A percentile compares a stretch with the other conserved stretches of the same genome.
phyloP scores from a whole-genome alignment of 257 asterid species.

The Catharanthus roseus region DNA sequence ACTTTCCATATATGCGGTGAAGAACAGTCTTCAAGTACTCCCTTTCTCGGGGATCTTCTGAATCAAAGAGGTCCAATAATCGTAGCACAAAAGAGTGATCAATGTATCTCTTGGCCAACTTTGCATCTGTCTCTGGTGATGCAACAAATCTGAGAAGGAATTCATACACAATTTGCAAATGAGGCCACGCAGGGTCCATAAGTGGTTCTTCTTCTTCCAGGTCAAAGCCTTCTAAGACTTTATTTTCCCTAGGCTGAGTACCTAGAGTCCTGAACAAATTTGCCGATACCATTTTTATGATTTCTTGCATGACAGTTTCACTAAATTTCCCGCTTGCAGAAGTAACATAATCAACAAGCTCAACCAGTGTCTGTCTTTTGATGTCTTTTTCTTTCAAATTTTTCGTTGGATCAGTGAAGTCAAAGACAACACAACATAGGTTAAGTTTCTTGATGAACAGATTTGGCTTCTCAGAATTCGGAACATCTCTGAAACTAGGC shows the following conservation, averaged over 20 bases:
- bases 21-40: constrained; percentile 85
- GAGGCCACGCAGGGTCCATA: constrained; percentile 93
- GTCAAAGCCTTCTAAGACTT: constrained; percentile 60
- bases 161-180: constrained; percentile 81
- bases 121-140: constrained; percentile 84
- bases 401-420: constrained; percentile 78
- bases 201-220: constrained; percentile 85
- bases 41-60: constrained; percentile 94
- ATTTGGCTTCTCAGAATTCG: constrained; percentile 68
- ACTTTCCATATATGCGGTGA: constrained; percentile 89
- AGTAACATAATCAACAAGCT: constrained; percentile 67
- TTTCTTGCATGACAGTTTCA: constrained; percentile 61
- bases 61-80: constrained; percentile 79
- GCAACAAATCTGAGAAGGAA: constrained; percentile 77
- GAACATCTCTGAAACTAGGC: constrained; percentile 77
- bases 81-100: constrained; percentile 75
- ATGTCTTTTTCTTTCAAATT: constrained; percentile 76
- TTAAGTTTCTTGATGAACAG: constrained; percentile 63
- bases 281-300: constrained; percentile 56
- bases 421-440: constrained; percentile 64
- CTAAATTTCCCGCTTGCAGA: constrained; percentile 67
- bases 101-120: constrained; percentile 80
- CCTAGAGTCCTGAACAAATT: constrained; percentile 65
- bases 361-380: constrained; percentile 80
- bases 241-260: constrained; percentile 67